These are phyloP conservation scores for Tranzscheliella williamsii DNA, from an alignment of 1,284 basidiomycete genomes.

Conservation along the genomic window DNA sequence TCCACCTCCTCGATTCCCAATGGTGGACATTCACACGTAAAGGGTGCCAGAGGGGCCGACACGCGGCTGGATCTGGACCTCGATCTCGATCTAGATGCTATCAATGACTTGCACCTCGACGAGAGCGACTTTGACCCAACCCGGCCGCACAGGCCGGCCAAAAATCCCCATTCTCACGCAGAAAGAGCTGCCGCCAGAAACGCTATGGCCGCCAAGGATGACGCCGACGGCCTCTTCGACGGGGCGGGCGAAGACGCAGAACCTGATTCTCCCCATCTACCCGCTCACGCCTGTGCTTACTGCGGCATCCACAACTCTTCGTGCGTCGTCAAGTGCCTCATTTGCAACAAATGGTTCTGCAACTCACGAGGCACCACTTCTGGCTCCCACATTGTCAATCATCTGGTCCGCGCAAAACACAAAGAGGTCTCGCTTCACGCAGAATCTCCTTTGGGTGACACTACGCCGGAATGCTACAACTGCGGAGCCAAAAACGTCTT, in stretches of 20 bases:
- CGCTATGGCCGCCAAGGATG: neutral
- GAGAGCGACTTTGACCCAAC: conserved; percentile 30
- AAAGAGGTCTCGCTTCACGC: conserved; percentile 97
- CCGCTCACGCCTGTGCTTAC: conserved; percentile 65
- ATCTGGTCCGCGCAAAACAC: conserved; percentile 97
- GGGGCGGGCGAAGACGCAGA: conserved; percentile 15
- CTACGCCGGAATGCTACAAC: conserved; percentile 91
- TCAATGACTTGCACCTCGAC: conserved; percentile 44
- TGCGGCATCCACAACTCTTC: conserved; percentile 98
- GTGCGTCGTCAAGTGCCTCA: conserved; percentile 92
- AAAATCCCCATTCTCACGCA: conserved; percentile 3
- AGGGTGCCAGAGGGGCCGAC: no score
- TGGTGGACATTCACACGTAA: no score
- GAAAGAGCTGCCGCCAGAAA: no score
- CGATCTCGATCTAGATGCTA: conserved; percentile 38
- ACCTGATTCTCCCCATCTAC: conserved; percentile 16
- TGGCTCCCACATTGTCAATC: conserved; percentile 93
- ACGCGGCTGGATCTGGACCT: conserved; percentile 50
- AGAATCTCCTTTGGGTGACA: conserved; percentile 93
- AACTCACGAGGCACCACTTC: conserved; percentile 98
- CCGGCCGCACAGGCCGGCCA: no score
- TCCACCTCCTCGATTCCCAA: no score
- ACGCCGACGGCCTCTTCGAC: conserved; percentile 3
- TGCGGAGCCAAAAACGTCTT: conserved; percentile 99
- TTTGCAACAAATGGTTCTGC: conserved; percentile 95